Percentiles rank a stretch among this genome's conserved stretches.
Conservation (phyloP, 805 yeast species). For the Clavispora fructus region DNA sequence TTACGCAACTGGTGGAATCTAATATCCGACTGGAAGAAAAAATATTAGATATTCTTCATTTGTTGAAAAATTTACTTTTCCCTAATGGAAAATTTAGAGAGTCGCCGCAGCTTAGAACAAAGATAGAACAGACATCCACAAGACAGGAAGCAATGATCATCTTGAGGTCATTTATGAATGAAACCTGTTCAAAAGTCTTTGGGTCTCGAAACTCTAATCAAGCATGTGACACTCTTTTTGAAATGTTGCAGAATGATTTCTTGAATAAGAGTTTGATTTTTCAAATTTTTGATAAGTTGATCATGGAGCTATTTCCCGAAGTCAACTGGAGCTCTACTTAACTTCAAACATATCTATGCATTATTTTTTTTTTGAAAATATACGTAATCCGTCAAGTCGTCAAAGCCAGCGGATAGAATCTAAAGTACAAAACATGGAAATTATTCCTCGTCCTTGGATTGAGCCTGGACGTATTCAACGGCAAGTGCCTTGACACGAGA, state of each 20-base stretch:
- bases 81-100: conserved; percentile 48
- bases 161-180: conserved; percentile 54
- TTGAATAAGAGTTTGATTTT: conserved; percentile 62
- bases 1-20: conserved; percentile 40
- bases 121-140: conserved; percentile 47
- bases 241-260: conserved; percentile 67
- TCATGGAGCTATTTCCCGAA: conserved; percentile 41
- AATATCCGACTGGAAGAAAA: conserved; percentile 37
- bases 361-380: neutral
- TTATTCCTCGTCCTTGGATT: conserved; percentile 11
- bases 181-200: conserved; percentile 65
- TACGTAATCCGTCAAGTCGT: neutral
- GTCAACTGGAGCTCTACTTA: neutral
- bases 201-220: conserved; percentile 59
- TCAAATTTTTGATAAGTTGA: conserved; percentile 51
- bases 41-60: conserved; percentile 32
- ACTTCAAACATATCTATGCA: neutral
- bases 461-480: conserved; percentile 57
- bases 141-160: conserved; percentile 55
- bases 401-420: neutral
- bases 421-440: neutral
- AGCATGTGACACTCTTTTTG: conserved; percentile 59
- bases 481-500: conserved; percentile 92
- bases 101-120: conserved; percentile 41
- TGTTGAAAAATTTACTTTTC: conserved; percentile 25